phyloP scores from a whole-genome alignment of 257 asterid species.

The Gentiana macrophylla region DNA sequence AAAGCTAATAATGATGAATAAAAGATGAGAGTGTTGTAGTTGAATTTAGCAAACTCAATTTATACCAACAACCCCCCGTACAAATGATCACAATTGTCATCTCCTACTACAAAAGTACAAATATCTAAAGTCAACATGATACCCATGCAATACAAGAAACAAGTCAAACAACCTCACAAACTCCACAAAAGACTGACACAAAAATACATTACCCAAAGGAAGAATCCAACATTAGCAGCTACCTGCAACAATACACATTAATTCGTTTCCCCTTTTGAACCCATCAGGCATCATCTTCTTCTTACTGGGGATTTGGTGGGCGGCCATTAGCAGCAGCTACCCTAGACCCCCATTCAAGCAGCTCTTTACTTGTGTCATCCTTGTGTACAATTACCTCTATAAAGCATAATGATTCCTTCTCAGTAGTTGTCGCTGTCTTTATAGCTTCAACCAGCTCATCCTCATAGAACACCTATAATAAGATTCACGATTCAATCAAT shows the following conservation, averaged over 20 bases:
- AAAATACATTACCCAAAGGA: too few relatives aligned
- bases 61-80: too few relatives aligned
- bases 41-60: too few relatives aligned
- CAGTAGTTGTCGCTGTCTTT: slow-evolving; percentile 38
- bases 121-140: too few relatives aligned
- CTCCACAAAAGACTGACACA: too few relatives aligned
- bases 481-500: not conserved
- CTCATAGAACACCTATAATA: slow-evolving; percentile 39
- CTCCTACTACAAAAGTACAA: too few relatives aligned
- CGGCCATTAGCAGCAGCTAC: slow-evolving; percentile 76
- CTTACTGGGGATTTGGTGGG: slow-evolving; percentile 72
- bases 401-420: slow-evolving; percentile 60
- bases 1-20: too few relatives aligned
- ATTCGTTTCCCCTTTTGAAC: not conserved
- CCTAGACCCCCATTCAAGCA: slow-evolving; percentile 86
- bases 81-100: too few relatives aligned
- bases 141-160: too few relatives aligned
- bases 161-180: too few relatives aligned
- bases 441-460: slow-evolving; percentile 62
- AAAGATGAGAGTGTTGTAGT: too few relatives aligned
- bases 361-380: slow-evolving; percentile 85
- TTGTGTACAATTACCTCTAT: slow-evolving; percentile 77
- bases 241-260: not conserved
- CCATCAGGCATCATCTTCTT: slow-evolving; percentile 45
- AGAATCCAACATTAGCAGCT: not conserved